Percentiles rank a stretch among this genome's conserved stretches.
Conservation (phyloP, 2,329 filamentous ascomycete species). For the Capronia epimyces region DNA sequence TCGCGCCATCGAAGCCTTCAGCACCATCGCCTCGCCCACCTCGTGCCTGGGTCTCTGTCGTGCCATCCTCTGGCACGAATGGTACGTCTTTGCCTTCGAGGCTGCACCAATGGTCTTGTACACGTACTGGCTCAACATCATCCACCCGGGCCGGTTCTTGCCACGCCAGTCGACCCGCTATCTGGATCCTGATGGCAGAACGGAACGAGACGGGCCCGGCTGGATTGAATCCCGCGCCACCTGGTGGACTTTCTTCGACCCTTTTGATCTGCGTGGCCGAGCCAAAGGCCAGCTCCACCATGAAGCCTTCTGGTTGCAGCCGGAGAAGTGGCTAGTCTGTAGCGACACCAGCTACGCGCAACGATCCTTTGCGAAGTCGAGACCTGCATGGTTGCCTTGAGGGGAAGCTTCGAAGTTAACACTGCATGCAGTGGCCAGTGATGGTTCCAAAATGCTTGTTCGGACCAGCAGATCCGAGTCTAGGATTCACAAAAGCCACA, state of each 20-base stretch:
- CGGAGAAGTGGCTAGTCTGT: slow-evolving; percentile 31
- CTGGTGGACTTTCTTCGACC: slow-evolving; percentile 32
- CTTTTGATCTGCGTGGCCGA: slow-evolving; percentile 30
- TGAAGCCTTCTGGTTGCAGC: slow-evolving; percentile 31
- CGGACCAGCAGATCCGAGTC: too few species aligned
- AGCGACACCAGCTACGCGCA: slow-evolving; percentile 31
- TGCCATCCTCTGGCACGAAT: slow-evolving; percentile 33
- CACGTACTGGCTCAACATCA: slow-evolving; percentile 35
- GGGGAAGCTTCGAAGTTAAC: too few species aligned
- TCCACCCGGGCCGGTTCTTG: slow-evolving; percentile 36
- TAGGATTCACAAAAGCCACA: too few species aligned
- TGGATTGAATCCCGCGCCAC: slow-evolving; percentile 32
- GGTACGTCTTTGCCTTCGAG: slow-evolving; percentile 38
- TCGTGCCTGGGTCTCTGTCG: slow-evolving; percentile 30
- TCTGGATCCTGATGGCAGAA: slow-evolving; percentile 31
- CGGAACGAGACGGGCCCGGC: slow-evolving; percentile 34
- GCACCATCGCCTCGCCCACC: slow-evolving; percentile 22
- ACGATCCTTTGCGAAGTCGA: slow-evolving; percentile 11
- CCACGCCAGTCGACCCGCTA: slow-evolving; percentile 31
- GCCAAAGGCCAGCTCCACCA: slow-evolving; percentile 25
- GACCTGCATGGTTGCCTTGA: too few species aligned
- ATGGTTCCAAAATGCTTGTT: too few species aligned
- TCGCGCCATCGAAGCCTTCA: slow-evolving; percentile 35
- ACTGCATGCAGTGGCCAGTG: too few species aligned
- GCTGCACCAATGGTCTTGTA: slow-evolving; percentile 36